phyloP scores from a whole-genome alignment of 2,329 filamentous ascomycete genomes.

The Colletotrichum sojae region DNA sequence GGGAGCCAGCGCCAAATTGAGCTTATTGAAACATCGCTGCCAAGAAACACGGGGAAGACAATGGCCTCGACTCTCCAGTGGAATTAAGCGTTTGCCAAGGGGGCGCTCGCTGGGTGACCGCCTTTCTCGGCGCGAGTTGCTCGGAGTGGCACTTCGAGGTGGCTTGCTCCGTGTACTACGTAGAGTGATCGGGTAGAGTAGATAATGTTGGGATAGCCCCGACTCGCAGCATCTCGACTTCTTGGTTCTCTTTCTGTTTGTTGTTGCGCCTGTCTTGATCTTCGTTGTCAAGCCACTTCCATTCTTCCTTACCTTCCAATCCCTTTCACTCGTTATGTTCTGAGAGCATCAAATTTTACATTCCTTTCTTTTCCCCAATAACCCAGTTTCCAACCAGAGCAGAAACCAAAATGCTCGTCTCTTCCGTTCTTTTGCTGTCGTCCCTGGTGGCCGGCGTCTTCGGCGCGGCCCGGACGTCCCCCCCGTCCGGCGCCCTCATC shows the following conservation, averaged over 20 bases:
- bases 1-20: slow-evolving; percentile 22
- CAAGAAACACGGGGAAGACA: slow-evolving; percentile 15
- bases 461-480: slow-evolving; percentile 46
- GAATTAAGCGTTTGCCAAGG: slow-evolving; percentile 10
- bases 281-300: slow-evolving; percentile 17
- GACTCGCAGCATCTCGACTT: not conserved
- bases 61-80: not conserved
- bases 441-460: slow-evolving; percentile 38
- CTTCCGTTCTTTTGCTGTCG: slow-evolving; percentile 38
- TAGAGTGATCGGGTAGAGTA: not conserved
- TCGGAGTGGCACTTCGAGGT: not conserved
- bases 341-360: slow-evolving; percentile 2
- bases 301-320: slow-evolving; percentile 18
- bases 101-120: not conserved
- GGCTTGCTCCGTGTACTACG: not conserved
- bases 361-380: slow-evolving; percentile 18
- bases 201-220: slow-evolving; percentile 2
- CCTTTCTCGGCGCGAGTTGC: not conserved
- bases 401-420: slow-evolving; percentile 18
- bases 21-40: slow-evolving; percentile 33
- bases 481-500: slow-evolving; percentile 50
- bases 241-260: not conserved
- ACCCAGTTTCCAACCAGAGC: slow-evolving; percentile 2
- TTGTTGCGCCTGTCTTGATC: slow-evolving; percentile 22
- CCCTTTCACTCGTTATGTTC: slow-evolving; percentile 28